These are phyloP conservation scores for Hypoxylon sp. DNA, from an alignment of 2,329 filamentous ascomycete genomes.

Conservation along the genomic window DNA sequence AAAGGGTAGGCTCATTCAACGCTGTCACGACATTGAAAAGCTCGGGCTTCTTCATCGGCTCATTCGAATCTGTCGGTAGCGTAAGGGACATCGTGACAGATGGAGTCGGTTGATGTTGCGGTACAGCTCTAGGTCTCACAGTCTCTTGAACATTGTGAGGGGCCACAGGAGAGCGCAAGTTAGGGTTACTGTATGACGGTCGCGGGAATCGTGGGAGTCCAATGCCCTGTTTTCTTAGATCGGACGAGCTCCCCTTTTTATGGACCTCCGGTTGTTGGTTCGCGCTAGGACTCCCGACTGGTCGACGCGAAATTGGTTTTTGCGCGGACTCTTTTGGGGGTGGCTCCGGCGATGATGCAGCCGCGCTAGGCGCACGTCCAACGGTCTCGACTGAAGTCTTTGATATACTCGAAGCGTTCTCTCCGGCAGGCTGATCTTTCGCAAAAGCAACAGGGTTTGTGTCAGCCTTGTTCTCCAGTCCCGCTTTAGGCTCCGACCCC, in stretches of 20 bases:
- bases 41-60: slow-evolving; percentile 39
- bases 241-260: slow-evolving; percentile 34
- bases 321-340: slow-evolving; percentile 44
- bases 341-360: slow-evolving; percentile 23
- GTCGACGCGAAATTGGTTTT: slow-evolving; percentile 44
- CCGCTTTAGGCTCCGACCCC: slow-evolving; percentile 5
- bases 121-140: slow-evolving; percentile 23
- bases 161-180: slow-evolving; percentile 28
- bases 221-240: slow-evolving; percentile 24
- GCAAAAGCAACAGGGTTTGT: slow-evolving; percentile 30
- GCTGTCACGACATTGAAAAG: slow-evolving; percentile 42
- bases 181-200: slow-evolving; percentile 36
- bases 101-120: slow-evolving; percentile 23
- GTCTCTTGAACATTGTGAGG: slow-evolving; percentile 34
- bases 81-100: slow-evolving; percentile 17
- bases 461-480: slow-evolving; percentile 6
- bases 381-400: slow-evolving; percentile 29
- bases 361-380: slow-evolving; percentile 11
- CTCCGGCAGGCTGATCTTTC: slow-evolving; percentile 28
- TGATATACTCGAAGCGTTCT: slow-evolving; percentile 12
- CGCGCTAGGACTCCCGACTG: slow-evolving; percentile 38
- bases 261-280: slow-evolving; percentile 33
- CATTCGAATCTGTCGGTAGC: slow-evolving; percentile 27
- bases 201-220: slow-evolving; percentile 34
- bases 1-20: slow-evolving; percentile 34